phyloP scores from a whole-genome alignment of 352 stramenopile genomes.

The Globisporangium yorkense region DNA sequence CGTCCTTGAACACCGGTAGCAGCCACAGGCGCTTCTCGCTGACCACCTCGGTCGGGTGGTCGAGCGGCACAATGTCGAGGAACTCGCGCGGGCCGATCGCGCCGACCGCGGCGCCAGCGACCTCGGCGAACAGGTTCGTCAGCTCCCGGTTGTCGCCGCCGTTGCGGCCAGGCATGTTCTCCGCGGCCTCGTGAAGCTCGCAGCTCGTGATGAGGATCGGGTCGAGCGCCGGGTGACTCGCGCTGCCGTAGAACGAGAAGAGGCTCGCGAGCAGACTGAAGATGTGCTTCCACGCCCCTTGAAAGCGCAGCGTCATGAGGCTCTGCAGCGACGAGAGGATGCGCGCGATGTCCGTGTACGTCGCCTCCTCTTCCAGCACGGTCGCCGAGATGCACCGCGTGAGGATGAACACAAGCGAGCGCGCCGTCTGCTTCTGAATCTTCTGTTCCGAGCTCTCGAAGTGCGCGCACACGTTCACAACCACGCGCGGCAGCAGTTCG shows the following conservation, averaged over 20 bases:
- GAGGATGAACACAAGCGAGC: slow-evolving; percentile 61
- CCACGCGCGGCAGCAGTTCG: slow-evolving; percentile 72
- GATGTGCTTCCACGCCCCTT: slow-evolving; percentile 73
- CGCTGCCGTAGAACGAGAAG: slow-evolving; percentile 63
- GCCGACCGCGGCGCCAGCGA: slow-evolving; percentile 56
- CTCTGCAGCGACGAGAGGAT: slow-evolving; percentile 74
- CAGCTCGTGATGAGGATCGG: slow-evolving; percentile 65
- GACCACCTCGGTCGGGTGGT: slow-evolving; percentile 64
- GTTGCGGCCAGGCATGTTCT: slow-evolving; percentile 51
- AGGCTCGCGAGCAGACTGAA: slow-evolving; percentile 69
- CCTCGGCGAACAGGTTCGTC: slow-evolving; percentile 55
- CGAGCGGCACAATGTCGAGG: slow-evolving; percentile 67
- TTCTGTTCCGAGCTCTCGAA: slow-evolving; percentile 50
- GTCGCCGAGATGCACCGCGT: slow-evolving; percentile 48
- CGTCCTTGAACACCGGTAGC: slow-evolving; percentile 72
- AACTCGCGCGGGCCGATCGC: slow-evolving; percentile 63
- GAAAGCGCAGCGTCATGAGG: slow-evolving; percentile 80
- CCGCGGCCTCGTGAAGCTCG: slow-evolving; percentile 74
- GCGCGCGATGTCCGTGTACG: slow-evolving; percentile 54
- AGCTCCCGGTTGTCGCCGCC: slow-evolving; percentile 28
- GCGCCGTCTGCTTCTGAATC: slow-evolving; percentile 57
- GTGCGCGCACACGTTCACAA: slow-evolving; percentile 64
- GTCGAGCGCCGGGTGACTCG: slow-evolving; percentile 52
- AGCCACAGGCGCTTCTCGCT: slow-evolving; percentile 76
- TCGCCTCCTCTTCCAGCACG: slow-evolving; percentile 46